Evolutionary conservation across 2,329 filamentous ascomycete genomes (phyloP), one percentile per base, ranked within the genome.

Genomic region (Raffaelea ambrosiae): DNA sequence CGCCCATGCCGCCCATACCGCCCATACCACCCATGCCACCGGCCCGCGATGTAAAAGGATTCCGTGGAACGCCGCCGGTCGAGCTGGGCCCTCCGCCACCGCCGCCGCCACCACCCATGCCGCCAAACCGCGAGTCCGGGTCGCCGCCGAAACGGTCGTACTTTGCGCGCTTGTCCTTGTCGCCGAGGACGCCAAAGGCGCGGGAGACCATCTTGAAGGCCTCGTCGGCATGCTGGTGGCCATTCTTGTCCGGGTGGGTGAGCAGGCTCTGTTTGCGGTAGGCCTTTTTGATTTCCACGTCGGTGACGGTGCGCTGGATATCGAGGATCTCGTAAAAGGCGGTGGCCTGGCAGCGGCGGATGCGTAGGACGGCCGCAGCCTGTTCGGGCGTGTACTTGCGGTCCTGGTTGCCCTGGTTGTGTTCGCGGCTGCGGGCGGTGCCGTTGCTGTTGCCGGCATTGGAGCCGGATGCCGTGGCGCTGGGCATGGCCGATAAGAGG

Each of bases 201-300:
- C 88, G 79, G 60, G 88, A 86, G 21, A 98, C 89, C 86, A 96
- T 86, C 73, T 98, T 98, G 72, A 98, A 98, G 29, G 93, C 93
- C 71, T 98, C 93, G 64, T 96, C 93, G 48, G 93, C 91, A 51
- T 94, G 82, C 35, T 91, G 84, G 64, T 96, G 90, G 44, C 90
- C 90, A 74, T 98, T 98, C 74, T 98, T 98, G 73, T 98, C 93
- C 54, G 93, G 93, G 73, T 98, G 93, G 51, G 93, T 98, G 61
- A 97, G 75, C 59, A 98, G 72, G 63, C 86, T 93, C 63, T 94
- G 77, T 70, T 95, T 97, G 61, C 91, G 81, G 69, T 98, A 98
- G 7, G 93, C 91, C 72, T 97, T 97, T 67, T 97, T 98, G 63
- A 98, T 89, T 60, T 97, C 91, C 53, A 74, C 67, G 57, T 97